phyloP scores from a whole-genome alignment of 2,329 filamentous ascomycete species.

The Xylaria sp. region DNA sequence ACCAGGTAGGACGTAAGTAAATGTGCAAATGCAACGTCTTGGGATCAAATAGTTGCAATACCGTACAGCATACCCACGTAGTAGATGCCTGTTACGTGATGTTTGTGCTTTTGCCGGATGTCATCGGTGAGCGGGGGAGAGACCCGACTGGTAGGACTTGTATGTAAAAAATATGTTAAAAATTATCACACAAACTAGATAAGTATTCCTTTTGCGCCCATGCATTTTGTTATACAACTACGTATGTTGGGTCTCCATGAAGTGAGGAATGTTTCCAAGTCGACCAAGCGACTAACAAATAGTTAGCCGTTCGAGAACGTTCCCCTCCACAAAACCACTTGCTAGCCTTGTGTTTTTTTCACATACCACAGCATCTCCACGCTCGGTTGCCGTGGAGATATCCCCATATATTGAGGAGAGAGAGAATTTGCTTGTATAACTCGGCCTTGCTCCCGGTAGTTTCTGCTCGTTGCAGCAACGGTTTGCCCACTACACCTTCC shows the following conservation, averaged over 20 bases:
- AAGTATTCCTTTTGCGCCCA: neutral
- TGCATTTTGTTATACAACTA: neutral
- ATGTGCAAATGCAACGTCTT: neutral
- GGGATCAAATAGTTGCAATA: neutral
- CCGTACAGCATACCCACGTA: neutral
- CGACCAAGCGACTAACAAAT: neutral
- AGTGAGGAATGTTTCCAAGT: neutral
- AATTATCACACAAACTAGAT: too few relatives aligned
- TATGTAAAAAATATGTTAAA: neutral
- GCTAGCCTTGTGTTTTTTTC: slow-evolving; percentile 4
- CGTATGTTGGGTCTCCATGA: too few relatives aligned
- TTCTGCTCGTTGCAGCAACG: neutral
- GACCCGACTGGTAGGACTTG: slow-evolving; percentile 8
- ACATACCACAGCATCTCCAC: neutral
- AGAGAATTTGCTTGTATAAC: slow-evolving; percentile 1
- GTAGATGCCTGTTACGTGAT: slow-evolving; percentile 2
- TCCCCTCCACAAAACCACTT: slow-evolving; percentile 15
- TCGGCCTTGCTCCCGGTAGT: neutral
- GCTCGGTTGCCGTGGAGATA: slow-evolving; percentile 16
- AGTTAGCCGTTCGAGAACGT: slow-evolving; percentile 18
- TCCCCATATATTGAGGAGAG: neutral
- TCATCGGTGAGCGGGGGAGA: slow-evolving; percentile 30
- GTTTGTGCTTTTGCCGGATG: slow-evolving; percentile 17
- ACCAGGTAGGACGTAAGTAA: neutral
- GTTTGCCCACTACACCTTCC: neutral